Conservation (phyloP, 2,329 filamentous ascomycete genomes). For the Magnaporthiopsis rhizophila region DNA sequence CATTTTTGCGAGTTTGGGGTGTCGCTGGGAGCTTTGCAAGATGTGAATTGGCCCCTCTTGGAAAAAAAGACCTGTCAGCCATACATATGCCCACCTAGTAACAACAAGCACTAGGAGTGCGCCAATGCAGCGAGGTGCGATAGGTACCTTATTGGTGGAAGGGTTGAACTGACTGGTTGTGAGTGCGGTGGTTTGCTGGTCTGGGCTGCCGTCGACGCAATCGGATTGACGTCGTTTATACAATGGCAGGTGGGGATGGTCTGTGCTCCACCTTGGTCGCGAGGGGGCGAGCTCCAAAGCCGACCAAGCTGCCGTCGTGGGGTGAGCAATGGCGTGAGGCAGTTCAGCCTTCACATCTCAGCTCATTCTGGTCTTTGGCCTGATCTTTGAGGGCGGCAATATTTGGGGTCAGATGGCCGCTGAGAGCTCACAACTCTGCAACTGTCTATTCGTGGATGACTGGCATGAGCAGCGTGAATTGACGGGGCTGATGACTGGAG, state of each 20-base stretch:
- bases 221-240: not conserved
- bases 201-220: not conserved
- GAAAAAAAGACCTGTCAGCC: not conserved
- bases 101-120: not conserved
- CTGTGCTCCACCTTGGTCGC: not conserved
- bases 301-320: not conserved
- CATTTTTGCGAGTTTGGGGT: slow-evolving; percentile 39
- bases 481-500: not conserved
- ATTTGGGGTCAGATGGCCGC: not conserved
- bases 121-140: not conserved
- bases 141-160: not conserved
- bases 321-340: not conserved
- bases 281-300: not conserved
- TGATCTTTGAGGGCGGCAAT: not conserved
- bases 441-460: not conserved
- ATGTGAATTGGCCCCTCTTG: not conserved
- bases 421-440: not conserved
- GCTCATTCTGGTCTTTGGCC: not conserved
- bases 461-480: not conserved
- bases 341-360: not conserved
- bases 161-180: not conserved
- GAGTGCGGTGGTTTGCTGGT: not conserved
- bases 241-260: not conserved
- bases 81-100: not conserved
- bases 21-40: not conserved